phyloP scores from a whole-genome alignment of 768 basidiomycete genomes.

The Nidularia sp. region DNA sequence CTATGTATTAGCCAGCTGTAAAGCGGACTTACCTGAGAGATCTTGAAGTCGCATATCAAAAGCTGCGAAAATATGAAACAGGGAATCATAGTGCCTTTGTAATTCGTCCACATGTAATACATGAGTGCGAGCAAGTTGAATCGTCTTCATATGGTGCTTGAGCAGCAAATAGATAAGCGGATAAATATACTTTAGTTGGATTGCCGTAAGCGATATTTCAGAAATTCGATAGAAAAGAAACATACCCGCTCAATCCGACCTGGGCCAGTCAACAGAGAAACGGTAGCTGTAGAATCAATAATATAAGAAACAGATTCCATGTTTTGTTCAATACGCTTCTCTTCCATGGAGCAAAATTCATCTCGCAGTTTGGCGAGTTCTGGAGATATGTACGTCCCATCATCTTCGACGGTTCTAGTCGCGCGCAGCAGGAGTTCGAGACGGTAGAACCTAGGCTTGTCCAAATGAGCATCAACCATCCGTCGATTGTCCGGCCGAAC shows the following conservation, averaged over 20 bases:
- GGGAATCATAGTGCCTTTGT: background rate
- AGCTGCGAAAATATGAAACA: background rate
- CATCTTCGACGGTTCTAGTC: slow-evolving; percentile 5
- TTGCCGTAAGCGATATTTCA: too few relatives aligned
- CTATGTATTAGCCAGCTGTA: background rate
- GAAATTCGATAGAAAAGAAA: background rate
- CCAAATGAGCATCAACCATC: slow-evolving; percentile 8
- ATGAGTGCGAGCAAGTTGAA: background rate
- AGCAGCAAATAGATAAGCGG: background rate
- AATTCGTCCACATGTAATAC: background rate
- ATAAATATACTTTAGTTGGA: background rate
- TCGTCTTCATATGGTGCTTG: background rate
- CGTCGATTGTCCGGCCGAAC: slow-evolving; percentile 9
- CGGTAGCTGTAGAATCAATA: slow-evolving; percentile 10
- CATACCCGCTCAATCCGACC: slow-evolving; percentile 16
- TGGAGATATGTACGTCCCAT: background rate
- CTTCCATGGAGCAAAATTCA: slow-evolving; percentile 3
- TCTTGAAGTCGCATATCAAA: background rate
- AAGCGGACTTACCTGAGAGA: background rate
- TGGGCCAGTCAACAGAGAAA: slow-evolving; percentile 13
- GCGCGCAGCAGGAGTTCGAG: slow-evolving; percentile 13
- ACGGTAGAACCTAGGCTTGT: background rate
- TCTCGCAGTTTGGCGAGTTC: slow-evolving; percentile 5
- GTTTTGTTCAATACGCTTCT: slow-evolving; percentile 9
- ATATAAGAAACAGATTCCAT: slow-evolving; percentile 10